Evolutionary conservation across 305 asterid species (phyloP).

Genomic region (Fraxinus angustifolia): DNA sequence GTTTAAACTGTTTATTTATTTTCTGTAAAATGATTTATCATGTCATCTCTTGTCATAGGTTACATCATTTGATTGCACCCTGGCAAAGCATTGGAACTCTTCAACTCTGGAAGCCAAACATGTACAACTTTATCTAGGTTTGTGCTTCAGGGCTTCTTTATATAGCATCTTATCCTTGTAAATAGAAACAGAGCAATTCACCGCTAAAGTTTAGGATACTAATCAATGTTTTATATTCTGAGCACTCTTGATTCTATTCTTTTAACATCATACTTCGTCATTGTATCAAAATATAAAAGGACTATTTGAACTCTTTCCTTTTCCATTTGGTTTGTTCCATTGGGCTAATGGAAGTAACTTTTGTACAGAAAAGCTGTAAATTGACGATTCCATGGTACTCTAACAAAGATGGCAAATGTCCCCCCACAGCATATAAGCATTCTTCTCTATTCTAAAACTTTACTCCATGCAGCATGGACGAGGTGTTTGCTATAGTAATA

Average conservation of each 20-base stretch:
- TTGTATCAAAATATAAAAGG: slow-evolving; percentile 3
- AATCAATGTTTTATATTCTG: not conserved
- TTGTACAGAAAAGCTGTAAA: slow-evolving; percentile 84
- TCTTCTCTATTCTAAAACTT: not conserved
- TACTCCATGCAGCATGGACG: not conserved
- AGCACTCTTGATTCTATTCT: not conserved
- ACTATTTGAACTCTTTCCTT: not conserved
- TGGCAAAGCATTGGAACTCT: slow-evolving; percentile 96
- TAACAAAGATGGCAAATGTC: slow-evolving; percentile 61
- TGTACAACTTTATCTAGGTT: slow-evolving; percentile 86
- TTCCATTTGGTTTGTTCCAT: not conserved
- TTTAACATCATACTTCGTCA: slow-evolving; percentile 7
- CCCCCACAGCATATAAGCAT: slow-evolving; percentile 48
- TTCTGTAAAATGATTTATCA: not conserved
- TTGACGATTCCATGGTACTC: slow-evolving; percentile 82
- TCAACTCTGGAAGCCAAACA: slow-evolving; percentile 89
- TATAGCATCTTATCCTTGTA: slow-evolving; percentile 5
- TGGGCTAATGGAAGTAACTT: slow-evolving; percentile 23
- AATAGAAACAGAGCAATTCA: not conserved
- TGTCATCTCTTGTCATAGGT: slow-evolving; percentile 45
- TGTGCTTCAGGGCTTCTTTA: slow-evolving; percentile 32
- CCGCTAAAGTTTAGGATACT: not conserved
- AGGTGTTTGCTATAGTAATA: not conserved
- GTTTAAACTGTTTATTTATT: no score
- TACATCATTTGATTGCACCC: slow-evolving; percentile 68